Evolutionary conservation across 1,139 yeast genomes (phyloP).

Genomic region (Fermentozyma sake): DNA sequence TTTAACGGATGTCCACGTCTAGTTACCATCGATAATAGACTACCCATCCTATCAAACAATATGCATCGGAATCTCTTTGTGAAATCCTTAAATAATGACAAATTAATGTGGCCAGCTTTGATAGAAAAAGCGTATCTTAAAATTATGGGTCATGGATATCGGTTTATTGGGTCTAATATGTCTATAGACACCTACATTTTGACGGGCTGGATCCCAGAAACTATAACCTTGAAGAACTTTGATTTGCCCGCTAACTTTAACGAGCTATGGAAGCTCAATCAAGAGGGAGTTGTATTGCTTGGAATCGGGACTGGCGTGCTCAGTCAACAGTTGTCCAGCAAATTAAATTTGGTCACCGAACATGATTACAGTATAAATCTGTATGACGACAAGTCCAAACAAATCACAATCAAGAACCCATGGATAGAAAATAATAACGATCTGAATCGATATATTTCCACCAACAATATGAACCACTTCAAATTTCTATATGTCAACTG

Average conservation of each 20-base stretch:
- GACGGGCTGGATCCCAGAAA: slow-evolving; percentile 76
- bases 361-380: slow-evolving; percentile 65
- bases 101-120: slow-evolving; percentile 63
- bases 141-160: slow-evolving; percentile 56
- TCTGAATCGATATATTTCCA: slow-evolving; percentile 14
- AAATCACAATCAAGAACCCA: slow-evolving; percentile 48
- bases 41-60: slow-evolving; percentile 27
- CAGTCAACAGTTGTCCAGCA: slow-evolving; percentile 30
- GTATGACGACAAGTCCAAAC: slow-evolving; percentile 12
- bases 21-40: slow-evolving; percentile 45
- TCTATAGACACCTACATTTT: slow-evolving; percentile 67
- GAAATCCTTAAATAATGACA: slow-evolving; percentile 35
- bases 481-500: slow-evolving; percentile 64
- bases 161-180: slow-evolving; percentile 73
- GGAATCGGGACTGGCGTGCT: slow-evolving; percentile 69
- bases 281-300: slow-evolving; percentile 36
- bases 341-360: slow-evolving; percentile 43
- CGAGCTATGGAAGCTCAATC: slow-evolving; percentile 30
- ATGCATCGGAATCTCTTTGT: slow-evolving; percentile 24
- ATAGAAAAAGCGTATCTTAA: slow-evolving; percentile 74
- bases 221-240: slow-evolving; percentile 20
- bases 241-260: slow-evolving; percentile 18
- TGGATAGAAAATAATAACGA: slow-evolving; percentile 26
- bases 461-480: slow-evolving; percentile 43
- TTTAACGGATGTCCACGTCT: slow-evolving; percentile 60